Conservation (phyloP, 2,329 filamentous ascomycete species). For the Ceratocystis eucalypticola region DNA sequence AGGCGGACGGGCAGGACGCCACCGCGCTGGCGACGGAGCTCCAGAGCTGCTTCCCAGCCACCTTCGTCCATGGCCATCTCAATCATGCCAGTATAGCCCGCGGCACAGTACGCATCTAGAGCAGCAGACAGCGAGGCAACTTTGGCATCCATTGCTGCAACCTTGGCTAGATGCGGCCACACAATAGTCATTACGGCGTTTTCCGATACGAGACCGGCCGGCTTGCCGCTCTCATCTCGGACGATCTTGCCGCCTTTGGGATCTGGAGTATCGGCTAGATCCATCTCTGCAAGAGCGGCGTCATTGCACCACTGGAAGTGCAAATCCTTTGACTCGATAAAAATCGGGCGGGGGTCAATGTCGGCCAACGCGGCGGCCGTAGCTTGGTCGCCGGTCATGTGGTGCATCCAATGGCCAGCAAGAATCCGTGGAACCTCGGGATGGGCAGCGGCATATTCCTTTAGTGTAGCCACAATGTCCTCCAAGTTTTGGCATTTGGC, state of each 20-base stretch:
- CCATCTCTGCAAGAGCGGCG: slow-evolving; percentile 37
- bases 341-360: slow-evolving; percentile 41
- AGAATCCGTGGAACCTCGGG: slow-evolving; percentile 37
- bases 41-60: slow-evolving; percentile 38
- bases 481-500: slow-evolving; percentile 35
- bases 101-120: slow-evolving; percentile 36
- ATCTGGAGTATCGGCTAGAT: slow-evolving; percentile 31
- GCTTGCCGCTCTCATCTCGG: slow-evolving; percentile 34
- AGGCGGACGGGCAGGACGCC: slow-evolving; percentile 32
- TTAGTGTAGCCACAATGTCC: slow-evolving; percentile 37
- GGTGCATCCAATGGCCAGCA: slow-evolving; percentile 44
- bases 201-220: slow-evolving; percentile 39
- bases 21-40: slow-evolving; percentile 29
- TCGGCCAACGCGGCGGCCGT: slow-evolving; percentile 35
- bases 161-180: slow-evolving; percentile 40
- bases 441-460: slow-evolving; percentile 33
- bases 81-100: slow-evolving; percentile 41
- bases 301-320: slow-evolving; percentile 45
- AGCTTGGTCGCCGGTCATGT: slow-evolving; percentile 34
- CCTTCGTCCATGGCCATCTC: slow-evolving; percentile 51
- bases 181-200: slow-evolving; percentile 39
- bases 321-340: slow-evolving; percentile 43
- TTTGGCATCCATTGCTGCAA: slow-evolving; percentile 36
- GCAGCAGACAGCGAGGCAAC: slow-evolving; percentile 36
- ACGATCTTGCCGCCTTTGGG: slow-evolving; percentile 41